Base-by-base conservation (phyloP, 78 protist genomes). In the Dictyostelium capitatum region DNA sequence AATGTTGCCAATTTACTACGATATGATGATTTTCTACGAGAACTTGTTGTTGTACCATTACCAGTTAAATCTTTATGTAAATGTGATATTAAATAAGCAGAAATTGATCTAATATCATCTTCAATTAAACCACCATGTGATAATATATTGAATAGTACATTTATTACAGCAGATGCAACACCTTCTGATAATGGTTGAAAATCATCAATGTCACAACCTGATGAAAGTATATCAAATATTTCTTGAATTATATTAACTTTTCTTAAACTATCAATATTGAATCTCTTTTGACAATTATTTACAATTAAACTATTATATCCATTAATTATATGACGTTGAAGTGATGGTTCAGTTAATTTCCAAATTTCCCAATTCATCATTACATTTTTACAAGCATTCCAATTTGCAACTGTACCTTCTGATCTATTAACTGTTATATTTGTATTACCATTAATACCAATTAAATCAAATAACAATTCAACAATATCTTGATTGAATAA, bases 331-430 rank as follows among this genome's bases (percentile, higher is more conserved):
- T 77, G 79, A n/a, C 47, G 25, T 50, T 87, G 84, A 6, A 78
- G 15, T 9, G 67, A 51, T 2, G 73, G 17, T 20, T 47, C 3
- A 4, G 79, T 77, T 25, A 62, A 23, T 43, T 79, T 87, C 93
- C 93, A 87, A 20, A 87, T 43, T 15, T 56, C 64, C 69, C 69
- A 65, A 56, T 87, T 62, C 85, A 87, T 74, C 84, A 87, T 47
- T 12, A 87, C 50, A 4, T 87, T 56, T 67, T 87, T 87, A 47
- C 93, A 87, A 14, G 93, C 93, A 50, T 77, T 87, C 93, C 93
- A 87, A 37, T 87, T 87, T 51, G 93, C 93, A 19, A 87, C 93
- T 0, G 93, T 87, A 77, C 93, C 93, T 12, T 87, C 93, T 9
- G 20, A 37, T 0, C 48, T 32, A 0, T 17, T 9, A 30, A 41